Evolutionary conservation across 106 monocot genomes (phyloP).

Genomic region (Platanthera zijinensis): DNA sequence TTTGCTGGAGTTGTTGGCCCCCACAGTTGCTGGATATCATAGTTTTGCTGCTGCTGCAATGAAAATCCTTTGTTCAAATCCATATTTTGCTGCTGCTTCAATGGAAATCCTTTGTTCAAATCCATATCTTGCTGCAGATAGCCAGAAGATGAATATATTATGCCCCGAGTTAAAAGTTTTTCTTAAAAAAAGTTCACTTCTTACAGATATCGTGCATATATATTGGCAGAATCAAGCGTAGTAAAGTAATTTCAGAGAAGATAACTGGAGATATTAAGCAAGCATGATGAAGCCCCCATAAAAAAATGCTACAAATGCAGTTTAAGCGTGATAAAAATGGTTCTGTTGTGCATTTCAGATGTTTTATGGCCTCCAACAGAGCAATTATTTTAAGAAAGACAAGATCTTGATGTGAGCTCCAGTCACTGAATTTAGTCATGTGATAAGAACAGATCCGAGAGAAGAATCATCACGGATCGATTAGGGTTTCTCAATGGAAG

Average conservation of each 20-base stretch:
- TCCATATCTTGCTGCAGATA: background rate
- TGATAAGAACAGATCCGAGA: background rate
- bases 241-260: background rate
- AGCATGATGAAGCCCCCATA: too few relatives aligned
- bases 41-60: conserved; percentile 7
- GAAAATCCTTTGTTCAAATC: background rate
- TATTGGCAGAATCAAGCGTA: background rate
- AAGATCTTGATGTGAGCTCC: background rate
- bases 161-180: background rate
- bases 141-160: background rate
- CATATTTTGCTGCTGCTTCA: background rate
- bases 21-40: conserved; percentile 12
- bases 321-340: background rate
- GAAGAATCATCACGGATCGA: background rate
- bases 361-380: background rate
- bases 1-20: conserved; percentile 11
- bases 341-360: too few relatives aligned
- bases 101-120: background rate
- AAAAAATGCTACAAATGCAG: background rate
- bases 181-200: background rate
- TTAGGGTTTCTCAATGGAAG: conserved; percentile 5
- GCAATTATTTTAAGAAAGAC: background rate
- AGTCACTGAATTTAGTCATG: background rate
- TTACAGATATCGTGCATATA: background rate
- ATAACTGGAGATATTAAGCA: background rate